Percentiles rank a stretch among this genome's conserved stretches.
Evolutionary conservation across 306 rosid species (phyloP).

Genomic region (Pueraria montana): DNA sequence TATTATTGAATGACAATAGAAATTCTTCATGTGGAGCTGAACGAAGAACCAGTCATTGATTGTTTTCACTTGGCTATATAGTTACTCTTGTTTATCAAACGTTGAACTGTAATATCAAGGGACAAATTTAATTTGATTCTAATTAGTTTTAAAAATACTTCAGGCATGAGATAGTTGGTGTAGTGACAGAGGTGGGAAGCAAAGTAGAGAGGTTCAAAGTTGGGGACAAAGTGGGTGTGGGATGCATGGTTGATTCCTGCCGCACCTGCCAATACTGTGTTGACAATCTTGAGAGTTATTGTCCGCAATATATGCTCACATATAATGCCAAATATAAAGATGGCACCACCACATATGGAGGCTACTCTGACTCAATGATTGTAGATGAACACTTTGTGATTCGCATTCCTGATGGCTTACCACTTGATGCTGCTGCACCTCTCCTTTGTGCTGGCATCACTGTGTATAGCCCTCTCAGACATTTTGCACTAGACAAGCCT

Average conservation of each 20-base stretch:
- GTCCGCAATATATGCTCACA: slow-evolving; percentile 46
- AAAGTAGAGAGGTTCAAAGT: slow-evolving; percentile 59
- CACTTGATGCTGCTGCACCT: slow-evolving; percentile 70
- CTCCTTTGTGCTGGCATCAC: slow-evolving; percentile 77
- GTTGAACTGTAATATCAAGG: background rate
- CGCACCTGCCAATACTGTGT: slow-evolving; percentile 55
- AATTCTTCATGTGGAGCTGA: too few species aligned
- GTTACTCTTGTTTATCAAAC: background rate
- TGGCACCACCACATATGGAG: slow-evolving; percentile 63
- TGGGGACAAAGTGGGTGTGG: slow-evolving; percentile 71
- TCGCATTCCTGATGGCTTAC: slow-evolving; percentile 53
- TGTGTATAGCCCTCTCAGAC: slow-evolving; percentile 63
- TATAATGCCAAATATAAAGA: slow-evolving; percentile 44
- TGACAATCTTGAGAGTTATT: slow-evolving; percentile 59
- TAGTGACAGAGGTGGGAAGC: slow-evolving; percentile 68
- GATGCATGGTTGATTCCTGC: slow-evolving; percentile 64
- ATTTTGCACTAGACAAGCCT: slow-evolving; percentile 60
- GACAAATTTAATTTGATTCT: background rate
- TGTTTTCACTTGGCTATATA: background rate
- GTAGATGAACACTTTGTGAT: slow-evolving; percentile 56
- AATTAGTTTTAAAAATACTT: background rate
- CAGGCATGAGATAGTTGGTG: slow-evolving; percentile 67
- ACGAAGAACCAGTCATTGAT: too few species aligned
- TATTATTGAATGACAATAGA: too few species aligned
- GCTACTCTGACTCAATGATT: slow-evolving; percentile 65